phyloP scores from a whole-genome alignment of 1,284 basidiomycete species.

The Irpex lacteus region DNA sequence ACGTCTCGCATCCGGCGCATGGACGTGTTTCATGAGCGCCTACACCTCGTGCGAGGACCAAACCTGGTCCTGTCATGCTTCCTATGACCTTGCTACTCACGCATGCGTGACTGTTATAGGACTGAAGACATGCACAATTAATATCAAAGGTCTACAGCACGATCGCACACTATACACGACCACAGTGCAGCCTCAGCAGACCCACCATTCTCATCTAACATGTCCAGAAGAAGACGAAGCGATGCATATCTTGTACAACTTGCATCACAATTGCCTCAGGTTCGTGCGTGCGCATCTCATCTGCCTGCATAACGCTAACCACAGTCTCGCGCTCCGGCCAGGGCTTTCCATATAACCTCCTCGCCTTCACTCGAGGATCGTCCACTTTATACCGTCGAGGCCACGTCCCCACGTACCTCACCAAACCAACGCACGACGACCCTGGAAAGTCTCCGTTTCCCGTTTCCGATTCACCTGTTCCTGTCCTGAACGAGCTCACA shows the following conservation, averaged over 20 bases:
- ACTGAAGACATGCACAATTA: constrained; percentile 4
- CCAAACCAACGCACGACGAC: neutral
- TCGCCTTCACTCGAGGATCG: neutral
- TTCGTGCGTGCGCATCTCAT: neutral
- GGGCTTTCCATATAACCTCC: neutral
- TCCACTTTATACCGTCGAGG: neutral
- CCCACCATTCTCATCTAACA: neutral
- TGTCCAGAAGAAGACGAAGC: neutral
- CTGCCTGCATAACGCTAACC: neutral
- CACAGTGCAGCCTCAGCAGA: neutral
- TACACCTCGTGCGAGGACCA: neutral
- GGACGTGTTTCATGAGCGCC: constrained; percentile 26
- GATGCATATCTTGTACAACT: neutral
- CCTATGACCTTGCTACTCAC: constrained; percentile 23
- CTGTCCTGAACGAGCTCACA: neutral
- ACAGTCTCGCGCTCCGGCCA: neutral
- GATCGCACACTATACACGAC: neutral
- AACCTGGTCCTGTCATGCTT: neutral
- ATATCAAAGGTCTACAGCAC: constrained; percentile 3
- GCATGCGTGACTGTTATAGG: constrained; percentile 23
- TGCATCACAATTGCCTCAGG: neutral
- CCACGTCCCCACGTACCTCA: neutral
- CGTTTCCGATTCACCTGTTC: neutral
- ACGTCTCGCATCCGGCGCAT: constrained; percentile 25
- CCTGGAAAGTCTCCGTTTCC: neutral